Evolutionary conservation across 1,139 yeast species (phyloP).

Genomic region (Suhomyces chickasaworum): DNA sequence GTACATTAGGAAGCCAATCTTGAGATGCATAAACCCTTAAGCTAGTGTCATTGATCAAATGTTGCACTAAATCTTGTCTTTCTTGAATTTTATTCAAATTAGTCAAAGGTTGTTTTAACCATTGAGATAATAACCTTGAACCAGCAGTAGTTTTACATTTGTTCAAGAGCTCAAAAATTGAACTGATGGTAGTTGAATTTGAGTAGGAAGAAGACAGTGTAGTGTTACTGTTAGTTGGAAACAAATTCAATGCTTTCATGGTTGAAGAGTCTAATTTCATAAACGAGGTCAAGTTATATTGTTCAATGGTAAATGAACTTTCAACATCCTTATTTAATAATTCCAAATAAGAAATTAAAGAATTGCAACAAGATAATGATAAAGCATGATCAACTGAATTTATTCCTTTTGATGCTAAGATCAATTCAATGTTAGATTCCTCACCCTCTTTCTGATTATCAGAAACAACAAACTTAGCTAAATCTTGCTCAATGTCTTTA

Average conservation of each 20-base stretch:
- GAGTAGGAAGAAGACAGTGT: conserved; percentile 44
- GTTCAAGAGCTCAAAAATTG: conserved; percentile 81
- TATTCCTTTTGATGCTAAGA: conserved; percentile 63
- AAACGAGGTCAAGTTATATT: conserved; percentile 70
- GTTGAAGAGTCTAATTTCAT: conserved; percentile 94
- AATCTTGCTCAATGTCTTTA: conserved; percentile 72
- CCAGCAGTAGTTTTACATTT: conserved; percentile 89
- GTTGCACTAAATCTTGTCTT: conserved; percentile 74
- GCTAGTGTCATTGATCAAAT: conserved; percentile 68
- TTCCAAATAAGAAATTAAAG: conserved; percentile 64
- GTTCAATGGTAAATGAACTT: conserved; percentile 52
- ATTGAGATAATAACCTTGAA: conserved; percentile 78
- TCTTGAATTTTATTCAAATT: conserved; percentile 56
- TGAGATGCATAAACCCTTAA: conserved; percentile 66
- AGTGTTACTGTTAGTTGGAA: conserved; percentile 53
- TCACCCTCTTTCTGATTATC: conserved; percentile 27
- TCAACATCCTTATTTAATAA: conserved; percentile 54
- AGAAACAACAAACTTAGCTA: conserved; percentile 43
- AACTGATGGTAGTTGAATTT: conserved; percentile 29
- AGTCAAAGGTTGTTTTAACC: conserved; percentile 95
- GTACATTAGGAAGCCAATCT: conserved; percentile 70
- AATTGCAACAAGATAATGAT: conserved; percentile 55
- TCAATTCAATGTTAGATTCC: conserved; percentile 43
- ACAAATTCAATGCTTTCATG: conserved; percentile 79
- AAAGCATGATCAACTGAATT: conserved; percentile 35